A percentile compares a stretch with the other conserved stretches of the same genome.
phyloP scores from a whole-genome alignment of 116 monocot species.

The Zostera marina region DNA sequence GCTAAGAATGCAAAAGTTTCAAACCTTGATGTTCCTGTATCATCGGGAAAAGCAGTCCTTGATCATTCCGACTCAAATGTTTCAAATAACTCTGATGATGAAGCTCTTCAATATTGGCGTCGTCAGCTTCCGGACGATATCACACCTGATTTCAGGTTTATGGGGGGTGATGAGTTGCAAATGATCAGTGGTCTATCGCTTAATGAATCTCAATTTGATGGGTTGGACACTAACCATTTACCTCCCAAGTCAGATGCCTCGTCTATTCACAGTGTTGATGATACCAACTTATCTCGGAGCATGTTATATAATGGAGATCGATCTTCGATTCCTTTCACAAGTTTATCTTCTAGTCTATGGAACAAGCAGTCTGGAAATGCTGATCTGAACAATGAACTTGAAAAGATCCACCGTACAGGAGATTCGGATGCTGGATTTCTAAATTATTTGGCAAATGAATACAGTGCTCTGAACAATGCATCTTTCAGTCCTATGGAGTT shows the following conservation, averaged over 20 bases:
- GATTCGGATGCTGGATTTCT: not conserved
- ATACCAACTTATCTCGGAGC: not conserved
- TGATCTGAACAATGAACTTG: constrained; percentile 1
- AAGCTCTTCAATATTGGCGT: constrained; percentile 35
- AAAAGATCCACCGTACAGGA: not conserved
- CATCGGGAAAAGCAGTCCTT: constrained; percentile 30
- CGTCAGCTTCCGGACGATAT: constrained; percentile 24
- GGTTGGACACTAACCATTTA: constrained; percentile 10
- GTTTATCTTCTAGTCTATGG: constrained; percentile 24
- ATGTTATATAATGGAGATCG: constrained; percentile 26
- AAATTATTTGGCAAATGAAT: constrained; percentile 6
- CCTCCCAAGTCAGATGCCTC: constrained; percentile 11
- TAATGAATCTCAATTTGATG: constrained; percentile 25
- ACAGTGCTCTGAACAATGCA: constrained; percentile 10
- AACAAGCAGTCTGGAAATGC: not conserved
- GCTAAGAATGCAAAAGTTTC: constrained; percentile 13
- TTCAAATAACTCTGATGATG: constrained; percentile 78
- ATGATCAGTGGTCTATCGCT: constrained; percentile 21
- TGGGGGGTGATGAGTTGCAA: constrained; percentile 29
- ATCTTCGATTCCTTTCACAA: constrained; percentile 12
- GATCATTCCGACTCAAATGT: constrained; percentile 35
- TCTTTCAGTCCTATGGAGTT: constrained; percentile 39
- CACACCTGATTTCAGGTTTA: constrained; percentile 59
- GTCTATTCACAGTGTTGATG: constrained; percentile 10
- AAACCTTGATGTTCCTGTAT: constrained; percentile 11